phyloP scores from a whole-genome alignment of 768 basidiomycete genomes.

The Sarcodon sp. region DNA sequence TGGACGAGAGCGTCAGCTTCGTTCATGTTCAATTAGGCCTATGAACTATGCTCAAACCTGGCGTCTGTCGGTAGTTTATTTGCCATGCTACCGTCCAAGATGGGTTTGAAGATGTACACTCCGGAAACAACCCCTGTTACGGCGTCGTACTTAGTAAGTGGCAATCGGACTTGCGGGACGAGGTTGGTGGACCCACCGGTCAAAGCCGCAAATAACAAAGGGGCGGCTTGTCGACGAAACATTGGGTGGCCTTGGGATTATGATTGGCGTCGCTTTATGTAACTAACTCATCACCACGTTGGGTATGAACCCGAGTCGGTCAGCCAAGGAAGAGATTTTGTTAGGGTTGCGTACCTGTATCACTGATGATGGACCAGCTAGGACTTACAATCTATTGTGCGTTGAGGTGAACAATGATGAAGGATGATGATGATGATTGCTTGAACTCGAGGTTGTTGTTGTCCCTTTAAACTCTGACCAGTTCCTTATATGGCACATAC shows the following conservation, averaged over 20 bases:
- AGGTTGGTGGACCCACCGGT: slow-evolving; percentile 28
- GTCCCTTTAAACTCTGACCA: background rate
- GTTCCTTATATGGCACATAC: background rate
- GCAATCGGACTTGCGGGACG: background rate
- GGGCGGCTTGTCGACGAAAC: slow-evolving; percentile 26
- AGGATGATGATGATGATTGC: background rate
- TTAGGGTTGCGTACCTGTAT: background rate
- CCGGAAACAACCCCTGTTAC: slow-evolving; percentile 45
- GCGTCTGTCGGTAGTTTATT: background rate
- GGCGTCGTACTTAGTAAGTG: background rate
- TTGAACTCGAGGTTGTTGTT: background rate
- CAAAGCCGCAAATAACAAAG: slow-evolving; percentile 40
- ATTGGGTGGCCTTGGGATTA: slow-evolving; percentile 6
- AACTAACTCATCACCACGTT: background rate
- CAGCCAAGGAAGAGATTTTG: background rate
- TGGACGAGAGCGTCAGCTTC: background rate
- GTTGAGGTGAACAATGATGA: background rate
- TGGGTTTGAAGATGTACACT: slow-evolving; percentile 53
- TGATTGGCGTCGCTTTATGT: slow-evolving; percentile 7
- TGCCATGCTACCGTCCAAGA: slow-evolving; percentile 13
- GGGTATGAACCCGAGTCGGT: background rate
- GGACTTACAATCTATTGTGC: no score
- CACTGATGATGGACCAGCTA: no score
- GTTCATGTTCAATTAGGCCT: background rate
- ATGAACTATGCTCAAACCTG: background rate